These are phyloP conservation scores for Cicer cuneatum DNA, from an alignment of 306 rosid species.

Conservation along the genomic window DNA sequence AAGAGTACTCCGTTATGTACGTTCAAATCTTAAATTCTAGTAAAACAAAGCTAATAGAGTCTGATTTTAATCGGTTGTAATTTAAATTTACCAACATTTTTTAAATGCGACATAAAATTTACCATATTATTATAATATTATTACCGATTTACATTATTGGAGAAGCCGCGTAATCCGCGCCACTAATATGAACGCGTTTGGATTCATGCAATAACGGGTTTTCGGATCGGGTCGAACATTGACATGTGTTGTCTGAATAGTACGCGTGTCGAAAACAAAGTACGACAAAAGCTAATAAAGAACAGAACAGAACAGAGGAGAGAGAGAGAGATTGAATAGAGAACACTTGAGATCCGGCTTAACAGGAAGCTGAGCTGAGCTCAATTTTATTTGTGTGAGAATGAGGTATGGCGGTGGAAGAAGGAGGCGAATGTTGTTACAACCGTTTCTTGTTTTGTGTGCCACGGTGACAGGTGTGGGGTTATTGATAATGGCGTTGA, in stretches of 20 bases:
- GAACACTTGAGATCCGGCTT: constrained; percentile 46
- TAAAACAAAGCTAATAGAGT: too few species aligned
- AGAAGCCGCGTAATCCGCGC: constrained; percentile 48
- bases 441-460: constrained; percentile 54
- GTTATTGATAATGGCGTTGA: constrained; percentile 58
- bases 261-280: constrained; percentile 12
- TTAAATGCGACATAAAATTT: too few species aligned
- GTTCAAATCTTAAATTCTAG: too few species aligned
- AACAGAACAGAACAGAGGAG: background rate
- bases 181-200: constrained; percentile 29
- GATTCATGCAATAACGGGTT: background rate
- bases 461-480: constrained; percentile 58
- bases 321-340: background rate
- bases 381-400: constrained; percentile 13
- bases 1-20: too few species aligned
- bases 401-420: constrained; percentile 69
- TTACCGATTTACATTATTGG: background rate
- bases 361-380: constrained; percentile 36
- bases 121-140: too few species aligned
- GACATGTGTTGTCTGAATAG: constrained; percentile 4
- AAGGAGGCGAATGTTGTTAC: constrained; percentile 57
- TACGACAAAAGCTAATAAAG: background rate
- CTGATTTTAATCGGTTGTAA: too few species aligned
- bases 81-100: too few species aligned
- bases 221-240: constrained; percentile 34